Conservation (phyloP, 208 protist genomes). For the Leishmania martiniquensis region DNA sequence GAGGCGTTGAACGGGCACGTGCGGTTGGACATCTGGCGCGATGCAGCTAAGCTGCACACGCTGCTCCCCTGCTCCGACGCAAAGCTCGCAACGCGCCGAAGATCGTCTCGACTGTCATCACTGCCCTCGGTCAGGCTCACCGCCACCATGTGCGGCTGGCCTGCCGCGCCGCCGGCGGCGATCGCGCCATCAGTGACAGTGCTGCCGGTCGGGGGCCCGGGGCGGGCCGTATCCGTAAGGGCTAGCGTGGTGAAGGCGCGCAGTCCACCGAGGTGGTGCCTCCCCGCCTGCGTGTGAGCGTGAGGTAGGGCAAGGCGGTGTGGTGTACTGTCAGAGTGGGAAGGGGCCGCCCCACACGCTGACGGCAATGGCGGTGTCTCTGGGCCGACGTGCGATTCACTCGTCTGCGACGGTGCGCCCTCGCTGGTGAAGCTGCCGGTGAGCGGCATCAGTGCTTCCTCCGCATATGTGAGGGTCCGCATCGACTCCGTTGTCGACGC, state of each 20-base stretch:
- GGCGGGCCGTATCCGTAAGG: not conserved
- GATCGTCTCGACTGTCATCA: not conserved
- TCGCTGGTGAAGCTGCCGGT: not conserved
- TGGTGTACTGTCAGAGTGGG: not conserved
- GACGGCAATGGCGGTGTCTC: not conserved
- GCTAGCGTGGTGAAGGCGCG: not conserved
- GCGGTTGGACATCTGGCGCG: not conserved
- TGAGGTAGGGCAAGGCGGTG: not conserved
- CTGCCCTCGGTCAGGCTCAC: not conserved
- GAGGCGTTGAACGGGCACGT: not conserved
- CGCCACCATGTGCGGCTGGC: not conserved
- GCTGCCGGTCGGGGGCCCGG: not conserved
- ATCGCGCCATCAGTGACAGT: not conserved
- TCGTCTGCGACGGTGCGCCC: not conserved
- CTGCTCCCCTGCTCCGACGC: conserved; percentile 16
- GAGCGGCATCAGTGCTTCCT: not conserved
- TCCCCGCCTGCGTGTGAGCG: not conserved
- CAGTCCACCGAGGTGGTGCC: not conserved
- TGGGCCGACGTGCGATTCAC: not conserved
- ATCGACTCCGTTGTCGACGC: conserved; percentile 16
- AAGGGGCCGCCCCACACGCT: not conserved
- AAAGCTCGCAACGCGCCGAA: conserved; percentile 7
- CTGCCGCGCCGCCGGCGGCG: not conserved
- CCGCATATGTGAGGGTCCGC: not conserved
- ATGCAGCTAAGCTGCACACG: conserved; percentile 30